A percentile compares a stretch with the other conserved stretches of the same genome.
Conservation (phyloP, 129 eudicot species). For the Escallonia herrerae region DNA sequence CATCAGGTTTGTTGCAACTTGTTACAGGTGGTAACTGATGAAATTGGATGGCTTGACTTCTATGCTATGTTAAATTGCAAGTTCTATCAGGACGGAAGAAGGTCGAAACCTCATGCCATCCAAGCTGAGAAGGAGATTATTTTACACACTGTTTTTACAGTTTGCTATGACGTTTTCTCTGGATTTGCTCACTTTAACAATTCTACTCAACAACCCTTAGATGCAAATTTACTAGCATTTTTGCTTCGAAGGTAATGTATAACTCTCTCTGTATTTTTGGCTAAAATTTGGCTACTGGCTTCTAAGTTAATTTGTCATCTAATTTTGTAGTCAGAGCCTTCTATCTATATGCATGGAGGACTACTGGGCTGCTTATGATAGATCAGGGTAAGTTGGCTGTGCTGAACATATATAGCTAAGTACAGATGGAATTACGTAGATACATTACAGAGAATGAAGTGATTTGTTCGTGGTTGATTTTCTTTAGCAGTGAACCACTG, state of each 20-base stretch:
- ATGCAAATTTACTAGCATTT: slow-evolving; percentile 45
- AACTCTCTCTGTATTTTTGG: background rate
- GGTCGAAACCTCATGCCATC: slow-evolving; percentile 43
- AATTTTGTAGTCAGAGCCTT: slow-evolving; percentile 55
- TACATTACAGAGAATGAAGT: background rate
- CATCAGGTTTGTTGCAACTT: slow-evolving; percentile 1
- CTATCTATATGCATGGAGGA: slow-evolving; percentile 67
- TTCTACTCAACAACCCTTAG: slow-evolving; percentile 53
- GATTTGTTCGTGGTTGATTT: slow-evolving; percentile 4
- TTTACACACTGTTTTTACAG: slow-evolving; percentile 48
- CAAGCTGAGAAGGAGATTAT: slow-evolving; percentile 72
- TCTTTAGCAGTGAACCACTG: slow-evolving; percentile 30
- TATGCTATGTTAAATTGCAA: slow-evolving; percentile 45
- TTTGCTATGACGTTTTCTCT: slow-evolving; percentile 63
- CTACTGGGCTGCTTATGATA: slow-evolving; percentile 81
- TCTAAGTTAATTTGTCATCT: slow-evolving; percentile 18
- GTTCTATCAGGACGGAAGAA: slow-evolving; percentile 43
- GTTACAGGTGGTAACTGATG: slow-evolving; percentile 70
- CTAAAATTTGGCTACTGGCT: slow-evolving; percentile 1
- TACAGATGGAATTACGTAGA: too few relatives aligned
- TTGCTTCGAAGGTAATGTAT: slow-evolving; percentile 56
- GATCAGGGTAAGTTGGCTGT: slow-evolving; percentile 44
- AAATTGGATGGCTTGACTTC: slow-evolving; percentile 77
- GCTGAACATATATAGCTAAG: background rate
- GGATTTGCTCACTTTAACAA: slow-evolving; percentile 67